Evolutionary conservation across 1,284 basidiomycete species (phyloP), one percentile per base, ranked within the genome.

Genomic region (Ceratobasidium sp.): DNA sequence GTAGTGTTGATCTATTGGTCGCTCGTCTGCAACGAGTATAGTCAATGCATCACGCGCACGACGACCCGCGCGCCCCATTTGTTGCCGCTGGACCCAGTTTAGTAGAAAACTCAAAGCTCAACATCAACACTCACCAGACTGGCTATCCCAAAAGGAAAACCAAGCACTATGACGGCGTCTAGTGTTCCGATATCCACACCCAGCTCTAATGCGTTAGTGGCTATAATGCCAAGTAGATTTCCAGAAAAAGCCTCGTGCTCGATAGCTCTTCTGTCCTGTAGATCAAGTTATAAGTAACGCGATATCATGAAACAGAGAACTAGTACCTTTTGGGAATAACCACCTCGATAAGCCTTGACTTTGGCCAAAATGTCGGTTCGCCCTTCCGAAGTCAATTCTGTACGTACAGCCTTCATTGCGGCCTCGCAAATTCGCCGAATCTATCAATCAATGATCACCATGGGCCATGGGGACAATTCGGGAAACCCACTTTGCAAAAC

Each of bases 181-280:
- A 97, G 81, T 23, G 87, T 87, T 16, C 94, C 95, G 52, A 97
- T 96, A 77, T 97, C 94, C 34, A 97, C 92, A 41, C 95, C 94
- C 0, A 97, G 86, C 79, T 97, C 95, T 14, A 97, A 85, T 0
- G 94, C 95, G 74, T 94, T 95, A 0, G 94, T 97, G 0, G 94
- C 93, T n/a, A 97, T 85, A 55, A 97, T 92, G 5, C 95, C 91
- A 0, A 96, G 85, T 12, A 96, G 82, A 74, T 88, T 85, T 0
- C 94, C 94, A 1, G 88, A 89, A 78, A 96, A 96, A 30, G 95
- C 94, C 76, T 96, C 92, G 60, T 87, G 84, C 78, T 97, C 95
- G 59, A 97, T 96, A 75, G 83, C 85, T 32, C 95, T 86, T 39
- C 95, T 87, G 78, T 96, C 94, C 87, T 94, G 76, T 1, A 50